These are phyloP conservation scores for Arthrobotrys sinensis DNA, from an alignment of 2,329 filamentous ascomycete genomes.

Conservation along the genomic window DNA sequence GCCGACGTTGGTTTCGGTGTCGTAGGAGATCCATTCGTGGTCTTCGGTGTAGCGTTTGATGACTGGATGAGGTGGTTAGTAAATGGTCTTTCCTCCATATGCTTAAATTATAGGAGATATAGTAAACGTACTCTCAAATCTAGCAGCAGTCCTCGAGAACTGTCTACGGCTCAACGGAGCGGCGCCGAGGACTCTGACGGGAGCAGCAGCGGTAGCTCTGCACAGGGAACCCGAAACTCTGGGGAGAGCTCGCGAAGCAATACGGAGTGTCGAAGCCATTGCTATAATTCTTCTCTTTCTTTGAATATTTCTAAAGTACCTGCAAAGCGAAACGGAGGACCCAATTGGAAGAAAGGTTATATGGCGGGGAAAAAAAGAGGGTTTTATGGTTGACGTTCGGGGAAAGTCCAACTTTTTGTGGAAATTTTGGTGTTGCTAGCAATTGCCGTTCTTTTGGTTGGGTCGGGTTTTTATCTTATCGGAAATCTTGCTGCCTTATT, in stretches of 20 bases:
- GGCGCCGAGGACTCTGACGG: constrained; percentile 26
- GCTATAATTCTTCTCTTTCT: background rate
- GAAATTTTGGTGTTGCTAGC: constrained; percentile 56
- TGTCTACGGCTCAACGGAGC: constrained; percentile 31
- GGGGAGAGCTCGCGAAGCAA: constrained; percentile 50
- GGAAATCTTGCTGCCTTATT: constrained; percentile 18
- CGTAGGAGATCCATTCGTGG: constrained; percentile 97
- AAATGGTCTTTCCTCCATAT: background rate
- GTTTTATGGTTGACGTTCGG: constrained; percentile 3
- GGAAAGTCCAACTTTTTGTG: constrained; percentile 21
- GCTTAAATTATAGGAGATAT: background rate
- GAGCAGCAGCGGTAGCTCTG: constrained; percentile 22
- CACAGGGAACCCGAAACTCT: constrained; percentile 35
- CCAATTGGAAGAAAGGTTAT: background rate
- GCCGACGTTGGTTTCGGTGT: constrained; percentile 84
- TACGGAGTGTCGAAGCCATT: constrained; percentile 54
- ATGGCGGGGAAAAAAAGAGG: constrained; percentile 9
- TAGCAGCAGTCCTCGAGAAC: constrained; percentile 39
- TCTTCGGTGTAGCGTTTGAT: constrained; percentile 92
- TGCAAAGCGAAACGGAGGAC: background rate
- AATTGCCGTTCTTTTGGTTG: background rate
- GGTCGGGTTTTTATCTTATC: constrained; percentile 52
- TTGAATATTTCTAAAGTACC: background rate
- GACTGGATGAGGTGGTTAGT: constrained; percentile 33
- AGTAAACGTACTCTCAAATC: constrained; percentile 34